Base-by-base conservation (phyloP, 2,329 filamentous ascomycete species). In the Phyllosticta citriasiana region DNA sequence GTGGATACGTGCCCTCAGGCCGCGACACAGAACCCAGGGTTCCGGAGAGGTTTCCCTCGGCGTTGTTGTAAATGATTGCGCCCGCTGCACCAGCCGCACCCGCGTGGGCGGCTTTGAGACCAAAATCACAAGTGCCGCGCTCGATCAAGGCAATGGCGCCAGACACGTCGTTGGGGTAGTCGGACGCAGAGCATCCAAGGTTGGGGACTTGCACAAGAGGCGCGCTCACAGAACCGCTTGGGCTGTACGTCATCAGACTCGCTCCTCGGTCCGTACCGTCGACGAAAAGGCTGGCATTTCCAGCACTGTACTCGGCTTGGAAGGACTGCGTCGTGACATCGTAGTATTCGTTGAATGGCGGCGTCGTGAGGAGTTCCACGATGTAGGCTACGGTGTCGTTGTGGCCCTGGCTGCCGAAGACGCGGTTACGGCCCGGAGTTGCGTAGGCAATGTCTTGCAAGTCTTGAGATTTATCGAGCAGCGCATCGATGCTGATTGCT, bases 41-140 rank as follows among this genome's bases (percentile, higher is more conserved):
- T 51, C 88, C 89, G 57, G 81, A 66, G 3, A 73, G 79, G 0
- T 72, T 5, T 1, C 84, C 88, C 1, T 80, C 74, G 2, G 84
- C 84, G 66, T 86, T 87, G 77, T 93, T 91, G 75, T 89, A 92
- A 57, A 94, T 79, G 14, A 94, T 75, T 0, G 86, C 87, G 1
- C 85, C 89, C 3, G 83, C 72, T 4, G 89, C 89, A 22, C 88
- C 88, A 1, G 87, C 87, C 56, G 77, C 79, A 52, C 85, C 87
- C 5, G 89, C 88, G 14, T 82, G 76, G 59, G 80, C 80, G 1
- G 87, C 87, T 76, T 94, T 94, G 63, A 79, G 74, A 10, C 85
- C 88, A 66, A 93, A 94, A 7, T 84, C 66, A 69, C 89, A 94
- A 1, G 74, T 78, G 59, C 89, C 89, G 60, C 89, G 85, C 30